phyloP scores from a whole-genome alignment of 257 asterid genomes.

The Ocimum tenuiflorum region DNA sequence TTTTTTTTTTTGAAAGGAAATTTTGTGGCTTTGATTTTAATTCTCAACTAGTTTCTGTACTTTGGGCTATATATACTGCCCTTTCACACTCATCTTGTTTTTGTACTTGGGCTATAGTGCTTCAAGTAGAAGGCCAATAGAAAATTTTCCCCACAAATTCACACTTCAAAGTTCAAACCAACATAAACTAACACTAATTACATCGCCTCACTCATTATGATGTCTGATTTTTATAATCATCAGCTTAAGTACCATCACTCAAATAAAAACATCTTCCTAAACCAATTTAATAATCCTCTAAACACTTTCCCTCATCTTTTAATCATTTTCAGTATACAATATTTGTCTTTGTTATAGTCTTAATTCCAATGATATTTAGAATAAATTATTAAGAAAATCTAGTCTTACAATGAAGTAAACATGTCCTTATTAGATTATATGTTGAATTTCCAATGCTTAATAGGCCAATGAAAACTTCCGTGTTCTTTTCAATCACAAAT shows the following conservation, averaged over 20 bases:
- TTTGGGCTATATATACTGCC: too few relatives aligned
- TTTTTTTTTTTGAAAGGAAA: too few relatives aligned
- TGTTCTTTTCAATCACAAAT: too few relatives aligned
- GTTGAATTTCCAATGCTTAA: too few relatives aligned
- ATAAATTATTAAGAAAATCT: neutral
- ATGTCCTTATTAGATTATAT: too few relatives aligned
- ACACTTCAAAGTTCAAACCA: slow-evolving; percentile 20
- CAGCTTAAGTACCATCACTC: slow-evolving; percentile 1
- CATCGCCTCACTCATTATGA: slow-evolving; percentile 21
- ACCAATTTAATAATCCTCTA: slow-evolving; percentile 12
- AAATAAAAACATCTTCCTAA: neutral
- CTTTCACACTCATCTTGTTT: too few relatives aligned
- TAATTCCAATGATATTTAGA: neutral
- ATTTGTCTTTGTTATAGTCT: neutral
- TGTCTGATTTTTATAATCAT: slow-evolving; percentile 19
- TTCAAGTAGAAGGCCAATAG: neutral
- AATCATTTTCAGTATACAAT: slow-evolving; percentile 14
- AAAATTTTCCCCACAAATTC: slow-evolving; percentile 26
- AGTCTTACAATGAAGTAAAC: too few relatives aligned
- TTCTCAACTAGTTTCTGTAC: slow-evolving; percentile 32
- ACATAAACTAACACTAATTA: slow-evolving; percentile 16
- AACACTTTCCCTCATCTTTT: slow-evolving; percentile 37
- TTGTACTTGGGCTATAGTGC: slow-evolving; percentile 16
- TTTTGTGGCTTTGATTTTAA: slow-evolving; percentile 23
- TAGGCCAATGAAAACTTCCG: too few relatives aligned